Conservation (phyloP, 257 asterid species). For the Anisodus acutangulus region DNA sequence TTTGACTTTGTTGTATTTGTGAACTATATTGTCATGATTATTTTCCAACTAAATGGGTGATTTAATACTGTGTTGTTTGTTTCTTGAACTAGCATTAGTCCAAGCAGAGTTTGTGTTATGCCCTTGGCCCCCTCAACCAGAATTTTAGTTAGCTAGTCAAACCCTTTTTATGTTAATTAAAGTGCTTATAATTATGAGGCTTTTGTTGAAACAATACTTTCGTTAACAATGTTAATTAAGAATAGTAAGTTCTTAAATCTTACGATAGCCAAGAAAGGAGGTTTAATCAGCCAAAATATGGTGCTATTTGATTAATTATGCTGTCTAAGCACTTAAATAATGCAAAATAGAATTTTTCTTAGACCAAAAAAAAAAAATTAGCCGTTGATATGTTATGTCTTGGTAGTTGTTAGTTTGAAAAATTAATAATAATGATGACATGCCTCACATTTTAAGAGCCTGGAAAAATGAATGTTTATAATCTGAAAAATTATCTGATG, state of each 20-base stretch:
- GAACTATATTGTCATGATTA: too few species aligned
- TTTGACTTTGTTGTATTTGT: neutral
- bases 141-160: neutral
- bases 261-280: neutral
- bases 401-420: too few species aligned
- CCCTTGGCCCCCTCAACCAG: neutral
- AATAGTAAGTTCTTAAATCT: neutral
- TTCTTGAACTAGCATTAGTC: neutral
- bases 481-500: too few species aligned
- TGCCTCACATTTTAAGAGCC: too few species aligned
- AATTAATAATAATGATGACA: too few species aligned
- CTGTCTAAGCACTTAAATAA: neutral
- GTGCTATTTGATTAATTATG: neutral
- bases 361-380: neutral
- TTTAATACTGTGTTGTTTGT: neutral
- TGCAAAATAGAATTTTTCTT: neutral
- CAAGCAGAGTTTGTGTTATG: neutral
- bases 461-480: too few species aligned
- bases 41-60: too few species aligned
- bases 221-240: neutral
- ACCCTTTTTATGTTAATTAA: neutral
- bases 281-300: neutral
- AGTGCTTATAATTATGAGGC: neutral
- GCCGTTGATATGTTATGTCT: neutral
- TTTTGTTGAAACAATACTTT: conserved; percentile 30